phyloP scores from a whole-genome alignment of 2,329 filamentous ascomycete genomes.

The Colletotrichum theobromicola region DNA sequence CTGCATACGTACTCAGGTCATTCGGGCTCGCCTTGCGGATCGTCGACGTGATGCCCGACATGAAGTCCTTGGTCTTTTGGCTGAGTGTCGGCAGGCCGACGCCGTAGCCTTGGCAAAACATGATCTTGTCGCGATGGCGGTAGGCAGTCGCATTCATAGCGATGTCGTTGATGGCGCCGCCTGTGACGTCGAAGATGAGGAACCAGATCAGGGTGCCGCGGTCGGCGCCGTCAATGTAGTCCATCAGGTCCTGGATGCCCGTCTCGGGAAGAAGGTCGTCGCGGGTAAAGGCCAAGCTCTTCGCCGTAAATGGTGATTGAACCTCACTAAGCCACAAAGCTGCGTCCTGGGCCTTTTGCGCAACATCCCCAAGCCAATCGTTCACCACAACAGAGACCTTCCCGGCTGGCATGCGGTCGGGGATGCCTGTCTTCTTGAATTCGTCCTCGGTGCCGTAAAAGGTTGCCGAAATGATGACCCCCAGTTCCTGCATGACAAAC shows the following conservation, averaged over 20 bases:
- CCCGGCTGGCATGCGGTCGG: slow-evolving; percentile 47
- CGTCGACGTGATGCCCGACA: slow-evolving; percentile 54
- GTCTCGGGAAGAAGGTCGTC: slow-evolving; percentile 52
- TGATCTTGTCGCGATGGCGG: slow-evolving; percentile 66
- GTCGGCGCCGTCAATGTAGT: slow-evolving; percentile 53
- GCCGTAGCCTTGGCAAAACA: slow-evolving; percentile 69
- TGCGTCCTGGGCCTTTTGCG: slow-evolving; percentile 54
- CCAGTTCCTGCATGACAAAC: slow-evolving; percentile 58
- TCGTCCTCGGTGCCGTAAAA: slow-evolving; percentile 66
- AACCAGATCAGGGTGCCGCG: slow-evolving; percentile 63
- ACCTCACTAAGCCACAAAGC: slow-evolving; percentile 52
- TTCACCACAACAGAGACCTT: slow-evolving; percentile 50
- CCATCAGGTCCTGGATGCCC: slow-evolving; percentile 54
- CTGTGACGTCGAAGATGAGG: slow-evolving; percentile 66
- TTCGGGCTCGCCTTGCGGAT: slow-evolving; percentile 42
- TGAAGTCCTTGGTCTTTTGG: slow-evolving; percentile 52
- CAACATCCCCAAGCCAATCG: slow-evolving; percentile 68
- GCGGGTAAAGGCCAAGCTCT: slow-evolving; percentile 58
- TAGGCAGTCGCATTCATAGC: slow-evolving; percentile 63
- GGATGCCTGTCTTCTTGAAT: slow-evolving; percentile 57
- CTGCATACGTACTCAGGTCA: slow-evolving; percentile 61
- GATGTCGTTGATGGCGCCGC: slow-evolving; percentile 64
- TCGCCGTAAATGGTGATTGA: slow-evolving; percentile 59
- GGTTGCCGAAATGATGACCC: slow-evolving; percentile 62
- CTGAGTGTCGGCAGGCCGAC: slow-evolving; percentile 53